Percentiles rank a stretch among this genome's conserved stretches.
Conservation (phyloP, 257 asterid genomes). For the Ligustrum vulgare region DNA sequence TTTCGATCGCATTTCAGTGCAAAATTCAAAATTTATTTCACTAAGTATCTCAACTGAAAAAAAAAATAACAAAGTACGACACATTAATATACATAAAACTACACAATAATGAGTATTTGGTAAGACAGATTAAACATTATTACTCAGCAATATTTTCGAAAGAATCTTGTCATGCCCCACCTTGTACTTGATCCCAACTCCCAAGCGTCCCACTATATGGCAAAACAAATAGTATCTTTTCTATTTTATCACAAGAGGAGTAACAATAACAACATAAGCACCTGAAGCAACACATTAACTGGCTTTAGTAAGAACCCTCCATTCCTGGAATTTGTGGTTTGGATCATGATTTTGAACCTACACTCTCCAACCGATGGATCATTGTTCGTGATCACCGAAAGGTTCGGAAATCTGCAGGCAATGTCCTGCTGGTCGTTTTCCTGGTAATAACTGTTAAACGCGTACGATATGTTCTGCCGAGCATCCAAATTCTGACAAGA, state of each 20-base stretch:
- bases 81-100: background rate
- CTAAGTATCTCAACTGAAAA: background rate
- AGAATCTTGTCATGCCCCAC: background rate
- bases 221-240: constrained; percentile 30
- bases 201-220: background rate
- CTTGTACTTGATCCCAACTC: too few species aligned
- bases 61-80: background rate
- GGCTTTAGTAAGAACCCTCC: constrained; percentile 34
- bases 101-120: background rate
- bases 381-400: constrained; percentile 43
- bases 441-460: constrained; percentile 76
- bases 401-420: constrained; percentile 68
- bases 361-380: constrained; percentile 72
- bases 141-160: background rate
- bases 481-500: constrained; percentile 57
- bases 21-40: background rate
- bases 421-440: constrained; percentile 45
- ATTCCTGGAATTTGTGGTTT: constrained; percentile 21
- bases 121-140: too few species aligned
- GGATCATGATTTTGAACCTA: constrained; percentile 59
- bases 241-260: constrained; percentile 27
- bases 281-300: constrained; percentile 22
- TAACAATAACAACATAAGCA: constrained; percentile 33
- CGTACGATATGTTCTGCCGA: constrained; percentile 53
- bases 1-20: background rate